phyloP scores from a whole-genome alignment of 352 stramenopile genomes.

The Globisporangium yorkense region DNA sequence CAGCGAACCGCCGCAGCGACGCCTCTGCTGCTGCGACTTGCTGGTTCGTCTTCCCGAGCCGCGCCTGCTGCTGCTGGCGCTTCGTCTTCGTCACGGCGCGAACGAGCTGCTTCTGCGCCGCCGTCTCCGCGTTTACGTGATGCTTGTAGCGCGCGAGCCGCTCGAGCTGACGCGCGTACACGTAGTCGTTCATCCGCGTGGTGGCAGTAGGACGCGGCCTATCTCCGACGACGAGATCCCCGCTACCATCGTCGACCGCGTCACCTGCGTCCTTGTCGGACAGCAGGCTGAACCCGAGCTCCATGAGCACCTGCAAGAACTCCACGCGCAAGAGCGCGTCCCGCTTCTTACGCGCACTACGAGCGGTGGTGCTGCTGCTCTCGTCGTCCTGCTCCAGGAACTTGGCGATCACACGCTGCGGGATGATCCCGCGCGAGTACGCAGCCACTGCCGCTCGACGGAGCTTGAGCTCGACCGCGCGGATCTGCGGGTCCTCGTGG shows the following conservation, averaged over 20 bases:
- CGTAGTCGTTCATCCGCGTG: constrained; percentile 58
- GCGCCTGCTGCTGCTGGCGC: constrained; percentile 4
- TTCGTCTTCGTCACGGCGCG: constrained; percentile 32
- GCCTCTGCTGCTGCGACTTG: constrained; percentile 9
- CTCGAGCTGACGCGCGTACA: constrained; percentile 81
- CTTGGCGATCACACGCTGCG: constrained; percentile 61
- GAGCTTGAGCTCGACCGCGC: constrained; percentile 83
- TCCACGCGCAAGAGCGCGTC: constrained; percentile 74
- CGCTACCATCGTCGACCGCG: constrained; percentile 14
- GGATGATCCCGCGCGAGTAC: constrained; percentile 60
- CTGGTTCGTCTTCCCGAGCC: constrained; percentile 9
- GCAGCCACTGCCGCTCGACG: constrained; percentile 62
- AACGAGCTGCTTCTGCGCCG: constrained; percentile 55
- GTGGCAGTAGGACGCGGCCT: background rate
- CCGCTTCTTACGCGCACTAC: constrained; percentile 9
- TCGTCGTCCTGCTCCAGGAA: constrained; percentile 50
- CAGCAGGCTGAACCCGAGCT: constrained; percentile 86
- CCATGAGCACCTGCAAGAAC: constrained; percentile 92
- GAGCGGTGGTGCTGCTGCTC: constrained; percentile 1
- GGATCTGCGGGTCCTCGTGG: constrained; percentile 68
- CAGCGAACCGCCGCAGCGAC: constrained; percentile 41
- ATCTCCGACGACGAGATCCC: background rate
- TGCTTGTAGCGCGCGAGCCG: constrained; percentile 61
- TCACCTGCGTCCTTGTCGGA: constrained; percentile 20
- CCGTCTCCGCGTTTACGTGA: constrained; percentile 38